Percentiles rank a stretch among this genome's conserved stretches.
Evolutionary conservation across 2,329 filamentous ascomycete species (phyloP).

Genomic region (Sporothrix pallida): DNA sequence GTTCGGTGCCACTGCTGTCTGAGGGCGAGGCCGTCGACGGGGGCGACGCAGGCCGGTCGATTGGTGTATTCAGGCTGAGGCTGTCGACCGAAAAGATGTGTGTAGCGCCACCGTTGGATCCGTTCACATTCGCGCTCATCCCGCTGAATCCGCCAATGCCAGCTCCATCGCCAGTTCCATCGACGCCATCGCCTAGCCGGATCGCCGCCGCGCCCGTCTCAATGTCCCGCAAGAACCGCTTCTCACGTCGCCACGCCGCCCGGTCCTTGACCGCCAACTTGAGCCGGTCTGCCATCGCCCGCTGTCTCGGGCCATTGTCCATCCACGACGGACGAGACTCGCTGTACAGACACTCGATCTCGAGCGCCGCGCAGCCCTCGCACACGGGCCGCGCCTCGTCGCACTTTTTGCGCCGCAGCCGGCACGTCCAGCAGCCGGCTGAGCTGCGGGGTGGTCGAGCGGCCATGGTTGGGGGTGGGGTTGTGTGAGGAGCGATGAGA

Average conservation of each 20-base stretch:
- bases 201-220: constrained; percentile 42
- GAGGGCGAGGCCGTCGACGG: not conserved
- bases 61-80: not conserved
- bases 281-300: constrained; percentile 57
- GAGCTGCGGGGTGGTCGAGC: constrained; percentile 44
- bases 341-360: constrained; percentile 61
- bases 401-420: constrained; percentile 66
- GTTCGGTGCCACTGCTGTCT: constrained; percentile 19
- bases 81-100: constrained; percentile 18
- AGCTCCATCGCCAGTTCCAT: too few relatives aligned
- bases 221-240: constrained; percentile 54
- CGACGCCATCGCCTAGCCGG: constrained; percentile 34
- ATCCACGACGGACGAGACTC: constrained; percentile 63
- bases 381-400: constrained; percentile 61
- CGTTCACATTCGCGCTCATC: too few relatives aligned
- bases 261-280: constrained; percentile 64
- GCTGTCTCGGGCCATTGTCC: constrained; percentile 58
- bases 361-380: constrained; percentile 56
- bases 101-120: not conserved
- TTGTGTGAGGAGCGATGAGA: not conserved
- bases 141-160: not conserved
- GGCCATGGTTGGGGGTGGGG: not conserved
- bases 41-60: not conserved
- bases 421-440: constrained; percentile 65
- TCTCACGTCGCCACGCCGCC: constrained; percentile 56